phyloP scores from a whole-genome alignment of 1,284 basidiomycete species.

The Lentinula novae-zelandiae region DNA sequence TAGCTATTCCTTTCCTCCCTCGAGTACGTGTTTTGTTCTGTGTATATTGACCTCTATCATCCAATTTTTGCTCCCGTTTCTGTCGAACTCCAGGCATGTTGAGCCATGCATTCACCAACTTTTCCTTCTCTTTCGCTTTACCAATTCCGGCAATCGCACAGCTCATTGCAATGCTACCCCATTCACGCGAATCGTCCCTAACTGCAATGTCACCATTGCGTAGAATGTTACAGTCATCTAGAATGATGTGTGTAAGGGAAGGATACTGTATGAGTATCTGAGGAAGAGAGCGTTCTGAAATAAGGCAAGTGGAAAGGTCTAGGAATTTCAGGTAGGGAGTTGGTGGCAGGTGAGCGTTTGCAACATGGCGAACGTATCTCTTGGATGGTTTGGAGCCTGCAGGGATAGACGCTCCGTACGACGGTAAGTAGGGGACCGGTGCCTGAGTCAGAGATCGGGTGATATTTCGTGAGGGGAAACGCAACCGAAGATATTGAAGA shows the following conservation, averaged over 20 bases:
- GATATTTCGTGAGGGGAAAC: slow-evolving; percentile 57
- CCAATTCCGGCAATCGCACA: slow-evolving; percentile 52
- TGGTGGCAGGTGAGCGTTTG: slow-evolving; percentile 23
- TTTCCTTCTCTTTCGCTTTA: slow-evolving; percentile 55
- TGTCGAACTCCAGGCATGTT: slow-evolving; percentile 24
- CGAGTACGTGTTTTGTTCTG: slow-evolving; percentile 8
- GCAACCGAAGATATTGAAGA: slow-evolving; percentile 49
- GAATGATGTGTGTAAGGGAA: slow-evolving; percentile 44
- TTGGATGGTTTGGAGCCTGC: neutral
- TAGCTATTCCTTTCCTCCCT: slow-evolving; percentile 23
- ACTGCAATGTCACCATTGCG: slow-evolving; percentile 30
- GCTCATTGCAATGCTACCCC: slow-evolving; percentile 51
- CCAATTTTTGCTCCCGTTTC: neutral
- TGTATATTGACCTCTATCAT: neutral
- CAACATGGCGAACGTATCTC: neutral
- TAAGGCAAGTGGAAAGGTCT: slow-evolving; percentile 57
- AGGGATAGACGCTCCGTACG: slow-evolving; percentile 10
- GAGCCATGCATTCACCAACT: slow-evolving; percentile 48
- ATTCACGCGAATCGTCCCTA: slow-evolving; percentile 37
- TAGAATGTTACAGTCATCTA: slow-evolving; percentile 51
- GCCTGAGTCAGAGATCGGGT: slow-evolving; percentile 34
- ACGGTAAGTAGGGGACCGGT: slow-evolving; percentile 11
- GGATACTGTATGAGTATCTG: slow-evolving; percentile 42
- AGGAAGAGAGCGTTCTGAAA: slow-evolving; percentile 47
- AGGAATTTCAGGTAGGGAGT: slow-evolving; percentile 44